phyloP scores from a whole-genome alignment of 768 basidiomycete species.

The Russula lepida region DNA sequence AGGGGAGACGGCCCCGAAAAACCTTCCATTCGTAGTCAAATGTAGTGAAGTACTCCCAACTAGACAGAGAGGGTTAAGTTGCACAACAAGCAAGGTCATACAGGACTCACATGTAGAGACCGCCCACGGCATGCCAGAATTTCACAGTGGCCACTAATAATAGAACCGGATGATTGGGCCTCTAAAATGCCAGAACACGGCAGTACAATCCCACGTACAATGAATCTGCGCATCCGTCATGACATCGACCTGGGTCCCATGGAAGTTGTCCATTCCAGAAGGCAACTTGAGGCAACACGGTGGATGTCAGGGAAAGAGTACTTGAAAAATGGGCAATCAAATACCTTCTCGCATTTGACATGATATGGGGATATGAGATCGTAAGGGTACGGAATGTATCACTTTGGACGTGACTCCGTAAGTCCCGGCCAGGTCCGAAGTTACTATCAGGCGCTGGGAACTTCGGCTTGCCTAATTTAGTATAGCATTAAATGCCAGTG shows the following conservation, averaged over 20 bases:
- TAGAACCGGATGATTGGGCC: background rate
- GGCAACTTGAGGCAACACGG: background rate
- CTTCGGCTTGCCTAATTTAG: background rate
- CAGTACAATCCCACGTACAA: background rate
- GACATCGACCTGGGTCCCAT: background rate
- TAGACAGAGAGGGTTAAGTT: background rate
- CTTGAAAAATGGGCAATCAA: background rate
- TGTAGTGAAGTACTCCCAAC: background rate
- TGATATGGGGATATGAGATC: too few relatives aligned
- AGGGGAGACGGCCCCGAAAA: background rate
- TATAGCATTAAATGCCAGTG: background rate
- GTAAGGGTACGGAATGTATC: too few relatives aligned
- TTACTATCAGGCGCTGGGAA: background rate
- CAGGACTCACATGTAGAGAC: background rate
- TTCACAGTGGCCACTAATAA: background rate
- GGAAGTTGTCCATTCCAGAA: background rate
- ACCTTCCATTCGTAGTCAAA: background rate
- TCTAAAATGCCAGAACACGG: background rate
- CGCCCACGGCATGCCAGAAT: background rate
- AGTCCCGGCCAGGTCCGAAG: too few relatives aligned
- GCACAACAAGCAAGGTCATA: background rate
- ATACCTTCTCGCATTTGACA: too few relatives aligned
- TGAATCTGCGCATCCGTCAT: background rate
- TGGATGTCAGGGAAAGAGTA: background rate
- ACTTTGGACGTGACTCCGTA: too few relatives aligned